phyloP scores from a whole-genome alignment of 352 stramenopile species.

The Chloridella minuta region DNA sequence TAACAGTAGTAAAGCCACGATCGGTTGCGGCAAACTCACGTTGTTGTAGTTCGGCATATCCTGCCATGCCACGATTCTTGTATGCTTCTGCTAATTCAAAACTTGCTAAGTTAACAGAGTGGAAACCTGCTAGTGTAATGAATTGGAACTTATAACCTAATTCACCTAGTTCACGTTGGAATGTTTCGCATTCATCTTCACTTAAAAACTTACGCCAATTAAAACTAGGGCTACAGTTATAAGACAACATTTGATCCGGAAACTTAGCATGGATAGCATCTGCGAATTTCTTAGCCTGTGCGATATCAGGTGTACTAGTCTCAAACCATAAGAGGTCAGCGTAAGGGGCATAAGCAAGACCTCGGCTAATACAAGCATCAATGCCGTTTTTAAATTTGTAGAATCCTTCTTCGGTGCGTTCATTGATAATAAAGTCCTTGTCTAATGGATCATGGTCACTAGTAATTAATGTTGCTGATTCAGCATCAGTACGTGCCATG shows the following conservation, averaged over 20 bases:
- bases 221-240: slow-evolving; percentile 84
- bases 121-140: slow-evolving; percentile 88
- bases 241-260: slow-evolving; percentile 80
- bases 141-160: slow-evolving; percentile 93
- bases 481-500: slow-evolving; percentile 73
- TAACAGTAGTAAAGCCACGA: slow-evolving; percentile 61
- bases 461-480: slow-evolving; percentile 75
- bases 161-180: slow-evolving; percentile 64
- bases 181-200: slow-evolving; percentile 55
- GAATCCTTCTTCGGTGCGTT: slow-evolving; percentile 75
- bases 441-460: slow-evolving; percentile 82
- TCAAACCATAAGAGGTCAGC: slow-evolving; percentile 96
- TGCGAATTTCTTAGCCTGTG: slow-evolving; percentile 61
- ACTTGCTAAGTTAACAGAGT: slow-evolving; percentile 74
- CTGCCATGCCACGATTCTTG: slow-evolving; percentile 38
- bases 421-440: slow-evolving; percentile 81
- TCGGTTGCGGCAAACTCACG: slow-evolving; percentile 66
- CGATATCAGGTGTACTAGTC: slow-evolving; percentile 59
- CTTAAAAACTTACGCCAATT: slow-evolving; percentile 91
- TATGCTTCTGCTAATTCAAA: slow-evolving; percentile 62
- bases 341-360: slow-evolving; percentile 59
- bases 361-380: no score
- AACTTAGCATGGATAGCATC: slow-evolving; percentile 51
- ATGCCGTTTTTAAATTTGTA: slow-evolving; percentile 70
- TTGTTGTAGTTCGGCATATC: slow-evolving; percentile 75